Evolutionary conservation across 441 rosid species (phyloP), one percentile per base, ranked within the genome.

Genomic region (Populus trichocarpa): DNA sequence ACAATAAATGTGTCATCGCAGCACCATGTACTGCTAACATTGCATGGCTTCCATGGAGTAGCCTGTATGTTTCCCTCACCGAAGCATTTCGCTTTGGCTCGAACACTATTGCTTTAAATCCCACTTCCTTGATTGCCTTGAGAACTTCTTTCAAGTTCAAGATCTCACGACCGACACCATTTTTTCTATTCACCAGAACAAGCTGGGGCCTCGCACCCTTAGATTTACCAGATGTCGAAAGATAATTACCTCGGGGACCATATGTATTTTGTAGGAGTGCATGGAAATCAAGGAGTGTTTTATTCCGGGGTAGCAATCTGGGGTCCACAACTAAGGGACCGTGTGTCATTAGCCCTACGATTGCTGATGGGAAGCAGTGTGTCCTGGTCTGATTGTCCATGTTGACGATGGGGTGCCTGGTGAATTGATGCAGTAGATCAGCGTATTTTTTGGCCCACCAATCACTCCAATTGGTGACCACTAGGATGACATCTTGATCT

Each of bases 11-110:
- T 1, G 86, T 83, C 36, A 82, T 57, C 7, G 76, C 82, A 1
- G 86, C 86, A 7, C 88, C 88, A 64, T 86, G 86, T 23, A 78
- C 80, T 3, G 85, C 88, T 6, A 86, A 0, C 81, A 84, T 78
- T 6, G 72, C 85, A 64, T 83, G 81, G 32, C 85, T 80, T 35
- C 79, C 28, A 30, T 80, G 71, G 20, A 86, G 76, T 11, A 83
- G 22, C 25, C 23, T 16, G 23, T 64, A 83, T 7, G 84, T 57
- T 16, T 79, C 35, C 4, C 26, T 22, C 73, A 81, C 22, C 4
- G 80, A 25, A 6, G 82, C 75, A 5, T 32, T 70, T 20, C 7
- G 1, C 2, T 35, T 70, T 2, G 86, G 78, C 13, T 2, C 32
- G 32, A 30, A 30, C 32, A 30, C 32, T 30, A 30, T 30, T 30